Evolutionary conservation across 2,329 filamentous ascomycete genomes (phyloP), one percentile per base, ranked within the genome.

Genomic region (Blastomyces emzantsi): DNA sequence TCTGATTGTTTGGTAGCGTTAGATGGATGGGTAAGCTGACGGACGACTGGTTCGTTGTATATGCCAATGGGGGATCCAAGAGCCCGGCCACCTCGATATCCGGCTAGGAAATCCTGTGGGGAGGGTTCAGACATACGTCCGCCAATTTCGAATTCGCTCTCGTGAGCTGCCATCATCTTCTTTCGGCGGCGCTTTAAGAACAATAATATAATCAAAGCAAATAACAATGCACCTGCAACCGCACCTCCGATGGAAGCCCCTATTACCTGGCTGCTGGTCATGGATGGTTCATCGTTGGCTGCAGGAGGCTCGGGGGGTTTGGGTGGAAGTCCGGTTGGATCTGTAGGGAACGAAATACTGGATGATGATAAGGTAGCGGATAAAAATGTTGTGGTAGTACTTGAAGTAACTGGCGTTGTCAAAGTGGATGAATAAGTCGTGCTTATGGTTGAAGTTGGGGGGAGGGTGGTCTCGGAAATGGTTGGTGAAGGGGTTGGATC

Each of bases 181-280:
- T 69, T 69, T 62, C 69, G 71, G 61, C 71, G 69, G 64, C 67
- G 71, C 41, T 71, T 70, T 57, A 71, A 70, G 52, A 70, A 72
- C 62, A 73, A 71, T 43, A 75, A 71, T 9, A 76, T 66, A 6
- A 71, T 67, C 13, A 75, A 69, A 0, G 69, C 71, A 11, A 75
- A 65, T 22, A 76, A 67, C 61, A 76, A 73, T n/a, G 70, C 69
- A 2, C 70, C 73, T 6, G 75, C 72, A 39, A 76, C 65, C 0
- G 73, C 74, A 41, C 74, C 74, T 56, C 70, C 70, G 15, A 77
- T 71, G 0, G 75, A 76, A 19, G 76, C 69, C 1, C 75, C 75
- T 56, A 76, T 74, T 33, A 55, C 39, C 33, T 62, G 51, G 3
- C 17, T 39, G 3, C 41, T 55, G 15, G 22, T 49, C 22, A 60